Evolutionary conservation across 768 basidiomycete genomes (phyloP).

Genomic region (Naganishia antarctica): DNA sequence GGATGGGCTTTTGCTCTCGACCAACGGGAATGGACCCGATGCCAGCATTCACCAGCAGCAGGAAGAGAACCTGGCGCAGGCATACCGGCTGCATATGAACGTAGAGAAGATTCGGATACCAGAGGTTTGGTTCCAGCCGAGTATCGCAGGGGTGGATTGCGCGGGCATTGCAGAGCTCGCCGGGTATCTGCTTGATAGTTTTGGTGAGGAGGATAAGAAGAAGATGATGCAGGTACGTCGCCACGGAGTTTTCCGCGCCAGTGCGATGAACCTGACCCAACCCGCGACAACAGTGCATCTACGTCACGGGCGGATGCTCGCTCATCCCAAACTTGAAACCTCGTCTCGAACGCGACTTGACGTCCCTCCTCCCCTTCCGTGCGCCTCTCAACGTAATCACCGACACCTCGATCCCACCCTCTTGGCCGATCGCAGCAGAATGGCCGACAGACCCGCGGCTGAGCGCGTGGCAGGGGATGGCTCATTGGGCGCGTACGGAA

Average conservation of each 20-base stretch:
- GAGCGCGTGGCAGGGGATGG: conserved; percentile 94
- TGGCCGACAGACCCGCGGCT: conserved; percentile 56
- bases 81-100: conserved; percentile 74
- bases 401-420: conserved; percentile 50
- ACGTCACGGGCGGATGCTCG: conserved; percentile 78
- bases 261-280: too few species aligned
- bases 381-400: conserved; percentile 63
- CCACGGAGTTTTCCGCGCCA: too few species aligned
- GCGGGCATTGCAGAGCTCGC: conserved; percentile 91
- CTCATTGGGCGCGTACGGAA: conserved; percentile 53
- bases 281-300: conserved; percentile 77
- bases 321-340: conserved; percentile 64
- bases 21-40: neutral
- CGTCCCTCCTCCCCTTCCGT: conserved; percentile 77
- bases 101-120: conserved; percentile 85
- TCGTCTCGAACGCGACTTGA: conserved; percentile 67
- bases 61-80: conserved; percentile 35
- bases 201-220: conserved; percentile 63
- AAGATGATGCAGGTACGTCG: conserved; percentile 67
- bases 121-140: conserved; percentile 86
- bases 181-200: conserved; percentile 72
- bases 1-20: neutral
- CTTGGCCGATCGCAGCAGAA: conserved; percentile 17
- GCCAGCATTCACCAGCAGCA: conserved; percentile 18
- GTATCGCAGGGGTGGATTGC: conserved; percentile 90